phyloP scores from a whole-genome alignment of 345 rosid genomes.

The Mangifera indica region DNA sequence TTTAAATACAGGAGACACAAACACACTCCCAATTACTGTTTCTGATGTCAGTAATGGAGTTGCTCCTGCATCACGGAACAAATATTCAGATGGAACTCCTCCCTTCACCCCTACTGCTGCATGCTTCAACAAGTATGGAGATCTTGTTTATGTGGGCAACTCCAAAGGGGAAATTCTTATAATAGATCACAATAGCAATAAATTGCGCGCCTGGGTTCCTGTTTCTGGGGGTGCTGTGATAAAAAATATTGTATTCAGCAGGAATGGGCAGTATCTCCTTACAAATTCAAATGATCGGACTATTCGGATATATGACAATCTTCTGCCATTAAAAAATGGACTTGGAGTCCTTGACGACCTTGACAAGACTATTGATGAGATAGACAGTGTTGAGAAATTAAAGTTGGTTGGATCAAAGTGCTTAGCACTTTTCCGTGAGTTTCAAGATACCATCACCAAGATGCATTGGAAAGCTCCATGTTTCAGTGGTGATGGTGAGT shows the following conservation, averaged over 20 bases:
- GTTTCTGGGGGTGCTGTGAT: conserved; percentile 69
- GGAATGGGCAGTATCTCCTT: conserved; percentile 87
- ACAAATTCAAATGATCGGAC: conserved; percentile 94
- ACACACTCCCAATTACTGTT: conserved; percentile 62
- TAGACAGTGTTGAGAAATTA: conserved; percentile 64
- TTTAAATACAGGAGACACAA: conserved; percentile 60
- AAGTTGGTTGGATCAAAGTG: conserved; percentile 79
- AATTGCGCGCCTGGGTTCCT: conserved; percentile 67
- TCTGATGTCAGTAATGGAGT: conserved; percentile 57
- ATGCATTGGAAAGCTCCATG: conserved; percentile 99
- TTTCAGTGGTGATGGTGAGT: conserved; percentile 98
- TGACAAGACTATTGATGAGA: conserved; percentile 45
- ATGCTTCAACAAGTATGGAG: conserved; percentile 91
- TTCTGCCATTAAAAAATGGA: conserved; percentile 72
- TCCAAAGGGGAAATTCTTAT: conserved; percentile 95
- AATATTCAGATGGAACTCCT: conserved; percentile 57
- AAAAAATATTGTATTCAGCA: conserved; percentile 82
- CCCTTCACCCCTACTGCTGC: conserved; percentile 85
- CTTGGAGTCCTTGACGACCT: conserved; percentile 45
- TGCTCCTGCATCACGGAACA: conserved; percentile 64
- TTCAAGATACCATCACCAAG: conserved; percentile 94
- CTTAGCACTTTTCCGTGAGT: conserved; percentile 78
- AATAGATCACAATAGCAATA: conserved; percentile 62
- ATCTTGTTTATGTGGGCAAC: conserved; percentile 90
- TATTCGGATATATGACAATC: conserved; percentile 89